phyloP scores from a whole-genome alignment of 2,329 filamentous ascomycete species.

The Lasiodiplodia theobromae region DNA sequence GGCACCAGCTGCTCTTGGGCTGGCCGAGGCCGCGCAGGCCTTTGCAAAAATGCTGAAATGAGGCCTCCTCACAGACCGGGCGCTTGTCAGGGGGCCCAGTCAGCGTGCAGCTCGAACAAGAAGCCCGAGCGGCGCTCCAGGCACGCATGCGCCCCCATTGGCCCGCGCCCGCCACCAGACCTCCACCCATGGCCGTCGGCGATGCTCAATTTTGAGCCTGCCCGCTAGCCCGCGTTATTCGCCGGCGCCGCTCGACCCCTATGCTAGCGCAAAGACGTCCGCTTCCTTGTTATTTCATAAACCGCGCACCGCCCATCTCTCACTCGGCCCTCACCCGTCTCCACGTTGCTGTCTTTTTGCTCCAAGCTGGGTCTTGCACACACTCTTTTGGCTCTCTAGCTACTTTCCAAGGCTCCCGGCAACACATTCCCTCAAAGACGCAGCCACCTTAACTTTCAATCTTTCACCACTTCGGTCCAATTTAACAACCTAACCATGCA shows the following conservation, averaged over 20 bases:
- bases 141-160: slow-evolving; percentile 30
- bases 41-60: slow-evolving; percentile 26
- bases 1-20: neutral
- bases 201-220: slow-evolving; percentile 30
- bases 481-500: slow-evolving; percentile 38
- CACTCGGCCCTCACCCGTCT: slow-evolving; percentile 34
- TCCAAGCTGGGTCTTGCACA: slow-evolving; percentile 48
- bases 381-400: slow-evolving; percentile 48
- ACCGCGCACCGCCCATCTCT: slow-evolving; percentile 42
- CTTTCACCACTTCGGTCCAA: neutral
- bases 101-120: slow-evolving; percentile 28
- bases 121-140: slow-evolving; percentile 30
- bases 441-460: neutral
- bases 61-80: slow-evolving; percentile 27
- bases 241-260: slow-evolving; percentile 38
- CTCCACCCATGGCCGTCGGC: slow-evolving; percentile 32
- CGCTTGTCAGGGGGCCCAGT: slow-evolving; percentile 30
- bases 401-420: slow-evolving; percentile 52
- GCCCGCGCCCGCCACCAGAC: slow-evolving; percentile 18
- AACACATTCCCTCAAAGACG: slow-evolving; percentile 42
- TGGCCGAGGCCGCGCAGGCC: slow-evolving; percentile 28
- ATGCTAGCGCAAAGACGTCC: slow-evolving; percentile 28
- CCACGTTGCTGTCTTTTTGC: slow-evolving; percentile 31
- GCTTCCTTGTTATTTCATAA: slow-evolving; percentile 41
- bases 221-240: slow-evolving; percentile 43